A percentile compares a stretch with the other conserved stretches of the same genome.
Conservation (phyloP, 371 early-diverging fungal genomes). For the Syncephalis plumigaleata region DNA sequence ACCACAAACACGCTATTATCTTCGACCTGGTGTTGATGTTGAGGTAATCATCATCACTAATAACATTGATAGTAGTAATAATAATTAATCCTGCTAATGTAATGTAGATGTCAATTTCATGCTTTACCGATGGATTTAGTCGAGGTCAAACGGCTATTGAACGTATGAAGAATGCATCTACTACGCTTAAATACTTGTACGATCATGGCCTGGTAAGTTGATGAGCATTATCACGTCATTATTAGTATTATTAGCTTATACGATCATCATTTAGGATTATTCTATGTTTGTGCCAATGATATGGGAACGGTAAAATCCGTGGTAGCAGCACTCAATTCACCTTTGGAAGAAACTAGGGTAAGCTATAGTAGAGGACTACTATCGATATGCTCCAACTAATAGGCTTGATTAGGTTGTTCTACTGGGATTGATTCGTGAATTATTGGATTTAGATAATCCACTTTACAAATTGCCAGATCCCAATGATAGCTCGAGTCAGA, state of each 20-base stretch:
- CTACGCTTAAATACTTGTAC: conserved; percentile 37
- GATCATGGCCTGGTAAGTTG: conserved; percentile 52
- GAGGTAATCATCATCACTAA: conserved; percentile 22
- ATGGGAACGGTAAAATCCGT: conserved; percentile 51
- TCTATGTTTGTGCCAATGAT: conserved; percentile 57
- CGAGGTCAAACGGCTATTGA: conserved; percentile 40
- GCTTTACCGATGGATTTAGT: conserved; percentile 54
- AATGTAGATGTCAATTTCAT: conserved; percentile 46
- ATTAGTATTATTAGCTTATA: not conserved
- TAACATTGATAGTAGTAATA: too few species aligned
- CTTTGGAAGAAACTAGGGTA: conserved; percentile 60
- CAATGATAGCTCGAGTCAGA: too few species aligned
- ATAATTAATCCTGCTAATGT: too few species aligned
- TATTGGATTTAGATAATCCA: not conserved
- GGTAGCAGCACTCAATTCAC: conserved; percentile 52
- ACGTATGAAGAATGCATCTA: conserved; percentile 33
- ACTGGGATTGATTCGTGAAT: not conserved
- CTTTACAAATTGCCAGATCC: too few species aligned
- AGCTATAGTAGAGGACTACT: not conserved
- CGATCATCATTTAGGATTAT: conserved; percentile 16
- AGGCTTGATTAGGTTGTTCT: not conserved
- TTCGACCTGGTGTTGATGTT: conserved; percentile 61
- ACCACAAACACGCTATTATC: conserved; percentile 36
- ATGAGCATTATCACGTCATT: not conserved
- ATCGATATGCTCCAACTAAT: not conserved